Percentiles rank a stretch among this genome's conserved stretches.
Conservation (phyloP, 2,329 filamentous ascomycete genomes). For the Exophiala aquamarina region DNA sequence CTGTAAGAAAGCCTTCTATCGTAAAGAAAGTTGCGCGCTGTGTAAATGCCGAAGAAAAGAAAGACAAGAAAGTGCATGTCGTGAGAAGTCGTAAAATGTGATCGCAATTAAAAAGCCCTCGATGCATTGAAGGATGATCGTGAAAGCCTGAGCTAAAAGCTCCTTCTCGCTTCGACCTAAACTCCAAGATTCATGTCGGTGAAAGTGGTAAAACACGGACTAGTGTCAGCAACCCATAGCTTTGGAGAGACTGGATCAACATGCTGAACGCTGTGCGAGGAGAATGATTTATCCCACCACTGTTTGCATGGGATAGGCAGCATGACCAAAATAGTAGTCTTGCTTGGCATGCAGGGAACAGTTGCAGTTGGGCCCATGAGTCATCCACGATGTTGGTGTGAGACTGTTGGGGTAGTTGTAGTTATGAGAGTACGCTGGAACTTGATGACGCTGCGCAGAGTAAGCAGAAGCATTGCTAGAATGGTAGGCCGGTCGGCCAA, state of each 20-base stretch:
- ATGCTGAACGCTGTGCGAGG: slow-evolving; percentile 7
- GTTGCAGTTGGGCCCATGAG: slow-evolving; percentile 47
- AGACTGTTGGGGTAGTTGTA: slow-evolving; percentile 15
- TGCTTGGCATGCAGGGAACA: slow-evolving; percentile 51
- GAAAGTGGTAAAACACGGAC: no score
- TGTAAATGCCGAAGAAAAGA: slow-evolving; percentile 24
- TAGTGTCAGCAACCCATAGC: no score
- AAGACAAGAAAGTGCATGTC: slow-evolving; percentile 20
- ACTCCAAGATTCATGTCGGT: background rate
- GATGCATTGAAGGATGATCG: slow-evolving; percentile 4
- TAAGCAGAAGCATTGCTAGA: slow-evolving; percentile 19
- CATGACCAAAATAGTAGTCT: slow-evolving; percentile 46
- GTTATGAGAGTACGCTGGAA: slow-evolving; percentile 17
- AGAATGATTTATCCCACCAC: slow-evolving; percentile 24
- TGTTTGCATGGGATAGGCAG: slow-evolving; percentile 26
- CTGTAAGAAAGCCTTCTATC: slow-evolving; percentile 19
- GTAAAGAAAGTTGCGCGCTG: slow-evolving; percentile 20
- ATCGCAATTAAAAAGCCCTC: slow-evolving; percentile 22
- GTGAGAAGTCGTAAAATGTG: slow-evolving; percentile 24
- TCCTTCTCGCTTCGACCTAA: background rate
- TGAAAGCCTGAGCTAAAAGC: no score
- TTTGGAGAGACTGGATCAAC: no score
- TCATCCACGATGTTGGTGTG: slow-evolving; percentile 44
- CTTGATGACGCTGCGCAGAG: slow-evolving; percentile 20
- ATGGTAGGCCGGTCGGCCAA: slow-evolving; percentile 21